Evolutionary conservation across 331 rosid genomes (phyloP), one percentile per base, ranked within the genome.

Genomic region (Rosa hybrid): DNA sequence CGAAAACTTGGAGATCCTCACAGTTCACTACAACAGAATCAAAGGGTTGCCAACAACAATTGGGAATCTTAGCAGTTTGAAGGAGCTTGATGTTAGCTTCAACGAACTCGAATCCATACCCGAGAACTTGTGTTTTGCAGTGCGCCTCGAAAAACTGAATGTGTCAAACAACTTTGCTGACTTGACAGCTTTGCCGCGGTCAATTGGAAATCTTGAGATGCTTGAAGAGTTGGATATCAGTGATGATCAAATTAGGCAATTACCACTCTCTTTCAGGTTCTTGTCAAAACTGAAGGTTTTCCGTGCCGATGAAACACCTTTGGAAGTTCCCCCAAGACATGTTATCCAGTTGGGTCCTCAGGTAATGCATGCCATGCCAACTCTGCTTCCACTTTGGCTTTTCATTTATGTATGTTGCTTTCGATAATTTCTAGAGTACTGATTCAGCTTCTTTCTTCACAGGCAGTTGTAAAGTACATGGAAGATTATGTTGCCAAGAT

Each of bases 201-300:
- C 98, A 21, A 88, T 96, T 10, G 99, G 99, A 49, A 89, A 93
- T 51, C 97, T 96, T 68, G 94, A 91, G 83, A 84, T 83, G 89
- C 98, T 96, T 45, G 98, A 96, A 90, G 99, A 96, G 85, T 86
- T 95, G 85, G 96, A 95, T 78, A 95, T 95, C 75, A 93, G 99
- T 83, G 91, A 87, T 70, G 81, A 93, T 83, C 99, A 96, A 84
- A 93, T 96, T 59, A 88, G 86, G 84, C 56, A 42, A 77, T 68
- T 96, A 51, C 99, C 98, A 0, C 94, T 89, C 42, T 95, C 98
- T 7, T 90, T 95, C 89, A 86, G 87, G 82, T 74, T 87, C 81
- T 88, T 95, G 81, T 87, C 90, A 8, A 93, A 89, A 34, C 64
- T 95, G 82, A 82, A 91, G 84, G 74, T 87, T 70, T 88, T 95